Evolutionary conservation across 148 eudicot genomes (phyloP).

Genomic region (Selenicereus undatus): DNA sequence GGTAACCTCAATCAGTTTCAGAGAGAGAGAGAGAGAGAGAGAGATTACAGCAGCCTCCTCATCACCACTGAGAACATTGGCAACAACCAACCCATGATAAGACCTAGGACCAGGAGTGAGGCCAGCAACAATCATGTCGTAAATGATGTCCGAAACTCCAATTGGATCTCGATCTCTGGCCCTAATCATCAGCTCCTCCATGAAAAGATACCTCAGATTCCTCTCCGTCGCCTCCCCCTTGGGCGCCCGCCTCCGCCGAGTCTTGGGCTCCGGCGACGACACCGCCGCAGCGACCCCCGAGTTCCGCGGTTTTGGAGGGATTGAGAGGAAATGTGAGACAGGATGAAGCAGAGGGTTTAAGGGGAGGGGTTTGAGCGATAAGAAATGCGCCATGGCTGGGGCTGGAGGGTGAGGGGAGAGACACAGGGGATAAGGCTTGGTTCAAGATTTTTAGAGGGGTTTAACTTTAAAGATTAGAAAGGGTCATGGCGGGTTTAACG

Average conservation of each 20-base stretch:
- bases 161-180: slow-evolving; percentile 46
- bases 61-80: slow-evolving; percentile 59
- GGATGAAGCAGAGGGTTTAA: slow-evolving; percentile 21
- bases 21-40: not conserved
- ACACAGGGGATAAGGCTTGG: not conserved
- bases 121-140: slow-evolving; percentile 91
- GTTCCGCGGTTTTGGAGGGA: slow-evolving; percentile 5
- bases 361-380: slow-evolving; percentile 28
- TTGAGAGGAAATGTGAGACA: slow-evolving; percentile 17
- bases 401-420: not conserved
- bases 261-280: slow-evolving; percentile 28
- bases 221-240: slow-evolving; percentile 53
- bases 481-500: not conserved
- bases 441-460: not conserved
- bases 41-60: slow-evolving; percentile 61
- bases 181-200: slow-evolving; percentile 78
- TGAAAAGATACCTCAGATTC: slow-evolving; percentile 59
- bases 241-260: slow-evolving; percentile 30
- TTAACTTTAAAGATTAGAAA: slow-evolving; percentile 1
- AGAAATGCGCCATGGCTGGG: slow-evolving; percentile 38
- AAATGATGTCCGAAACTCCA: slow-evolving; percentile 74
- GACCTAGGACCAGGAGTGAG: slow-evolving; percentile 77
- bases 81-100: slow-evolving; percentile 71
- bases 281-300: slow-evolving; percentile 28
- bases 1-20: not conserved